phyloP scores from a whole-genome alignment of 495 filamentous ascomycete genomes.

The Lineolata rhizophorae region DNA sequence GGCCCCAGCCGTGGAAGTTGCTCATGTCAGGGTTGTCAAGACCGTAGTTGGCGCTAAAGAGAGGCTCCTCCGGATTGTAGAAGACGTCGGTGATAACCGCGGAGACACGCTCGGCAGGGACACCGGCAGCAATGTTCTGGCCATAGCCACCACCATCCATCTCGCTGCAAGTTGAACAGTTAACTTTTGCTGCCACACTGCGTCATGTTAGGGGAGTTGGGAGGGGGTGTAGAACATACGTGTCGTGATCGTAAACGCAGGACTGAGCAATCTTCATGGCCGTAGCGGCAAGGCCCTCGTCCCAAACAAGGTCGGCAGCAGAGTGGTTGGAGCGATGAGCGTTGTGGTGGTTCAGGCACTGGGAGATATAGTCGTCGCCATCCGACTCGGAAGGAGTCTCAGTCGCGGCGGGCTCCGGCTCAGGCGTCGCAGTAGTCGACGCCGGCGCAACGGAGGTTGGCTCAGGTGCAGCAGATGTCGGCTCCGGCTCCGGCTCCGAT shows the following conservation, averaged over 20 bases:
- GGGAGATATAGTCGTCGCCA: no score
- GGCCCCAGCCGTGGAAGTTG: constrained; percentile 51
- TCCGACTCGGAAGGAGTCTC: no score
- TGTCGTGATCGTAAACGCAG: constrained; percentile 57
- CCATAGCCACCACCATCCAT: constrained; percentile 43
- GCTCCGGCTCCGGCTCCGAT: no score
- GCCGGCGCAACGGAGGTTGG: no score
- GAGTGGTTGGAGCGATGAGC: constrained; percentile 69
- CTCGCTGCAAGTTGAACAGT: no score
- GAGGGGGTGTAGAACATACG: constrained; percentile 33
- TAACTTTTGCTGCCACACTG: no score
- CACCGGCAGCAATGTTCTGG: constrained; percentile 55
- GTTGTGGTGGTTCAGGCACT: constrained; percentile 70
- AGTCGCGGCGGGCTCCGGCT: no score
- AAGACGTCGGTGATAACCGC: constrained; percentile 50
- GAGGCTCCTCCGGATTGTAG: constrained; percentile 58
- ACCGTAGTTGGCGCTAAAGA: constrained; percentile 25
- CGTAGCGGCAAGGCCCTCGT: constrained; percentile 33
- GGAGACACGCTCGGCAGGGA: constrained; percentile 26
- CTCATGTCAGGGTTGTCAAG: constrained; percentile 27
- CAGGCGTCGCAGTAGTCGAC: no score
- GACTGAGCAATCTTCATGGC: constrained; percentile 27
- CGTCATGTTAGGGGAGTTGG: no score
- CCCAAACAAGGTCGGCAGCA: constrained; percentile 38
- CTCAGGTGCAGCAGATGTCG: no score